Percentiles rank a stretch among this genome's conserved stretches.
phyloP scores from a whole-genome alignment of 176 grass and related monocot species.

The Olyra latifolia region DNA sequence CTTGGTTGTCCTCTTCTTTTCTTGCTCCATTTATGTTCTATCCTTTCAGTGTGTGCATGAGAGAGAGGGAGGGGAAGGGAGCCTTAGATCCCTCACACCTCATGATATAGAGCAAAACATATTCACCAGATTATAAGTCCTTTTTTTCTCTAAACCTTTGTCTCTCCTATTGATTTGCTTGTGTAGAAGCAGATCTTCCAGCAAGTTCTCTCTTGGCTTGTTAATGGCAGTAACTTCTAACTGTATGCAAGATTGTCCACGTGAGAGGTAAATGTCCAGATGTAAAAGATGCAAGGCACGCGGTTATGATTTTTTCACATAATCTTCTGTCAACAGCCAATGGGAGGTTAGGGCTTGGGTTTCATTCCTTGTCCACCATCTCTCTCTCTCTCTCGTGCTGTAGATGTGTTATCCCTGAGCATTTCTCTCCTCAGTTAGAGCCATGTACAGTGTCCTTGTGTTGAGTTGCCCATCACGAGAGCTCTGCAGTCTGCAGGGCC shows the following conservation, averaged over 20 bases:
- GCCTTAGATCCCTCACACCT: constrained; percentile 28
- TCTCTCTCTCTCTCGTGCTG: neutral
- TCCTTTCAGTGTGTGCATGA: constrained; percentile 17
- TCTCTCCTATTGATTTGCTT: constrained; percentile 28
- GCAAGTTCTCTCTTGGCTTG: constrained; percentile 11
- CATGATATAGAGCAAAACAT: neutral
- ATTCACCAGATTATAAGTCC: neutral
- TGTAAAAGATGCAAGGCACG: neutral
- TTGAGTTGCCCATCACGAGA: constrained; percentile 39
- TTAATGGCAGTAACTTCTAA: constrained; percentile 31
- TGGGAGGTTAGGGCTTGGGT: constrained; percentile 40
- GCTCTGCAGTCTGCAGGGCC: too few species aligned
- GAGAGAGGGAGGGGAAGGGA: neutral
- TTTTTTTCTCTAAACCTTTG: constrained; percentile 17
- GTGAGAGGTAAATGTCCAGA: neutral
- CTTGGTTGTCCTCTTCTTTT: constrained; percentile 51
- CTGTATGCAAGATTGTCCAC: neutral
- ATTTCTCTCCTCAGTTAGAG: constrained; percentile 35
- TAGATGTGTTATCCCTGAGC: constrained; percentile 20
- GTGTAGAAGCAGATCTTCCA: constrained; percentile 35
- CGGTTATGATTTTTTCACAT: too few species aligned
- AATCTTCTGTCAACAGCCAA: too few species aligned
- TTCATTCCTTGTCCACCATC: constrained; percentile 36
- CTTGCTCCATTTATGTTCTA: constrained; percentile 58
- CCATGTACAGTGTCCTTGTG: constrained; percentile 38